phyloP scores from a whole-genome alignment of 2,329 filamentous ascomycete species.

The Fusarium penzigii region DNA sequence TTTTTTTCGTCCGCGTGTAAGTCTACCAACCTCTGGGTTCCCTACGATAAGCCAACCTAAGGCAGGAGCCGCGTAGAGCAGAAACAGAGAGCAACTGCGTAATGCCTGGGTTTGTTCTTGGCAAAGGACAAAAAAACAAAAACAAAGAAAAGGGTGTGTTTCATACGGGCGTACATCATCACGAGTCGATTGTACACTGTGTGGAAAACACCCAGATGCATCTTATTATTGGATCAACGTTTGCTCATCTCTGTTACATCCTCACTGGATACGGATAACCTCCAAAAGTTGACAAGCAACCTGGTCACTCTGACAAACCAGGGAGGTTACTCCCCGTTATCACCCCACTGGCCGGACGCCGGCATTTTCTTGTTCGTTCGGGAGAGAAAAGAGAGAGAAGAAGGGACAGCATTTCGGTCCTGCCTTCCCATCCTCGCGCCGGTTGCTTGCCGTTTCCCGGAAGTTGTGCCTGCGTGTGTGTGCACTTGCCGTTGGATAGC shows the following conservation, averaged over 20 bases:
- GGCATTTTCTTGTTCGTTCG: constrained; percentile 5
- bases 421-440: background rate
- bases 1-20: background rate
- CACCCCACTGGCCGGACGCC: constrained; percentile 4
- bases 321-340: constrained; percentile 3
- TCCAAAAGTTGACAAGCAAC: too few relatives aligned
- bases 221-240: too few relatives aligned
- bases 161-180: too few relatives aligned
- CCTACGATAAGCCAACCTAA: background rate
- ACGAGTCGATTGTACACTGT: too few relatives aligned
- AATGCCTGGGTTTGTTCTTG: background rate
- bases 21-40: background rate
- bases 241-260: too few relatives aligned
- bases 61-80: background rate
- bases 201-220: too few relatives aligned
- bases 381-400: background rate
- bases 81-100: background rate
- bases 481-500: constrained; percentile 13
- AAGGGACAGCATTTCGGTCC: constrained; percentile 15
- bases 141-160: too few relatives aligned
- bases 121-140: too few relatives aligned
- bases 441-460: background rate
- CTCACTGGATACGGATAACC: too few relatives aligned
- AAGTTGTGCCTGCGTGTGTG: background rate
- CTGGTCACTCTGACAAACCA: too few relatives aligned